Evolutionary conservation across 495 filamentous ascomycete species (phyloP), one percentile per base, ranked within the genome.

Genomic region (Penicillium angulare): DNA sequence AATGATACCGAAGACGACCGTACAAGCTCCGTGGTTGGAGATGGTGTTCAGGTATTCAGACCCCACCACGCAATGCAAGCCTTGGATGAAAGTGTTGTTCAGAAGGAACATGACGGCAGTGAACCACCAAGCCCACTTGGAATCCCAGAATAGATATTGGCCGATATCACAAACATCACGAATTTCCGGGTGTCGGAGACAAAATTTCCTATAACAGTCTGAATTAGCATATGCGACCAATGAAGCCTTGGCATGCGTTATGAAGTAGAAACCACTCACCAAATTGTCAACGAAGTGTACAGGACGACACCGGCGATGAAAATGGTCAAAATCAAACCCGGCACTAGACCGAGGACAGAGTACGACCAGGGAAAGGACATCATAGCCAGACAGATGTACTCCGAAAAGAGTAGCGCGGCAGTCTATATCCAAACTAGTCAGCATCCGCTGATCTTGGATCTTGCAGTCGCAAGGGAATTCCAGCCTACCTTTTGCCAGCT

Each of bases 341-440:
- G 90, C n/a, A 93, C 88, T 21, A 95, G 78, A 8, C 90, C 90
- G 17, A 95, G 79, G 29, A 90, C 74, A 7, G 89, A 89, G 70
- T 95, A 95, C 0, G 89, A 92, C 76, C 86, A 93, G 1, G 90
- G 90, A 62, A 95, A 95, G 17, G 87, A 92, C 90, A 95, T 95
- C 60, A 95, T 95, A 31, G 90, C 89, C 75, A 95, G 67, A 69
- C 89, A 95, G 43, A 95, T 95, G 59, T 95, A 95, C 69, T 95
- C 90, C 7, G 87, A 89, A 69, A 95, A 93, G 43, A 95, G 82
- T 53, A 95, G 66, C 9, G 87, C 89, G 3, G 89, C 88, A 43
- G 89, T 95, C 87, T 91, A 56, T 35, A 35, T 20, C 5, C 10
- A 8, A 21, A 34, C 12, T 24, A 50, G n/a, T 48, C 33, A 36